These are phyloP conservation scores for Simplicillium sp. DNA, from an alignment of 2,329 filamentous ascomycete species.

Conservation along the genomic window DNA sequence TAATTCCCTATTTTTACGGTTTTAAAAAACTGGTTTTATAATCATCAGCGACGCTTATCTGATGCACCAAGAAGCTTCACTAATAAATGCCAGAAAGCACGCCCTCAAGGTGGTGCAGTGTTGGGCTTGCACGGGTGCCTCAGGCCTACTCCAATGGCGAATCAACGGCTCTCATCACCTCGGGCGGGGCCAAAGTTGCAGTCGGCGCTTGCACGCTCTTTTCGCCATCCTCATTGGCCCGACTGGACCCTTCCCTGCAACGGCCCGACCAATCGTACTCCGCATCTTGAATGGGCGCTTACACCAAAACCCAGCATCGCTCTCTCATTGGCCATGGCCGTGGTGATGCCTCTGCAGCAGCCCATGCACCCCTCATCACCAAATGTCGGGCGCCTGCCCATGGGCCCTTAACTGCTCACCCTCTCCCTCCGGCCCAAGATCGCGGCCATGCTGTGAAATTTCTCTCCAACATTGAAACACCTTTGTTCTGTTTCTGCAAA, in stretches of 20 bases:
- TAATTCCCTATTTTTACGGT: too few relatives aligned
- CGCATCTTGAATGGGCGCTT: slow-evolving; percentile 20
- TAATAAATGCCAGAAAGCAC: too few relatives aligned
- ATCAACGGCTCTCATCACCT: slow-evolving; percentile 14
- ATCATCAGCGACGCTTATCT: too few relatives aligned
- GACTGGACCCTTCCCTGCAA: slow-evolving; percentile 8
- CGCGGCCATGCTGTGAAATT: too few relatives aligned
- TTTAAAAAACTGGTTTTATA: too few relatives aligned
- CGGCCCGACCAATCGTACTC: slow-evolving; percentile 16
- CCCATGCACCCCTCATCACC: slow-evolving; percentile 11
- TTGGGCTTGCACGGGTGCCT: too few relatives aligned
- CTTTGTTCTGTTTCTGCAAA: too few relatives aligned
- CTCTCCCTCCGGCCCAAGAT: too few relatives aligned
- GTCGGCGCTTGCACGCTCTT: slow-evolving; percentile 37
- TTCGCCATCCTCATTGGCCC: slow-evolving; percentile 22
- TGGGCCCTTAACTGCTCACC: slow-evolving; percentile 7
- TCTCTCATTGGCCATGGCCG: slow-evolving; percentile 16
- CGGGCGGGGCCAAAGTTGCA: slow-evolving; percentile 34
- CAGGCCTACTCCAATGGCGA: too few relatives aligned
- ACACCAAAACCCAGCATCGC: slow-evolving; percentile 11
- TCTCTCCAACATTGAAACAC: too few relatives aligned
- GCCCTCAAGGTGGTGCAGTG: too few relatives aligned
- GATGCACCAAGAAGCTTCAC: too few relatives aligned
- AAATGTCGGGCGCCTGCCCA: neutral
- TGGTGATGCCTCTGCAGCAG: slow-evolving; percentile 5